phyloP scores from a whole-genome alignment of 371 early-diverging fungal species.

The Mucor plumbeus region DNA sequence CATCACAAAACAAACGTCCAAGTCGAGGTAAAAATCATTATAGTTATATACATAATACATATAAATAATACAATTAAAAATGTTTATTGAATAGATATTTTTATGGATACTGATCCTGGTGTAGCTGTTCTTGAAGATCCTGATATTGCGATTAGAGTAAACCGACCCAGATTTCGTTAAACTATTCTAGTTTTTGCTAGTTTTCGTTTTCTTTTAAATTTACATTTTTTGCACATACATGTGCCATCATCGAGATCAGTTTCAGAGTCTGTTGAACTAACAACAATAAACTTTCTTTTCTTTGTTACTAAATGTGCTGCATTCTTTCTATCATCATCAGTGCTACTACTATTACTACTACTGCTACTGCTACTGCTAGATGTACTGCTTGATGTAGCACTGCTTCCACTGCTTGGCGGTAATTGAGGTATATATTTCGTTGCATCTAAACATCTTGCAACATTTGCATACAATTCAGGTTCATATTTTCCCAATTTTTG shows the following conservation, averaged over 20 bases:
- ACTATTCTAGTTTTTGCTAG: neutral
- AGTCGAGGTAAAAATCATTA: neutral
- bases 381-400: conserved; percentile 44
- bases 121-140: neutral
- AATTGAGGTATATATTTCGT: conserved; percentile 63
- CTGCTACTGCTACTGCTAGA: conserved; percentile 41
- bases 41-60: neutral
- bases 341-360: conserved; percentile 29
- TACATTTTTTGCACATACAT: conserved; percentile 69
- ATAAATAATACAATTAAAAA: neutral
- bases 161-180: neutral
- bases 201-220: conserved; percentile 49
- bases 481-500: conserved; percentile 46
- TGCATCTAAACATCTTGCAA: conserved; percentile 52
- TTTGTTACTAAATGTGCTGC: neutral
- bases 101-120: neutral
- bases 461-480: conserved; percentile 42
- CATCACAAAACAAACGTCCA: neutral
- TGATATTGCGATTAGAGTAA: conserved; percentile 2
- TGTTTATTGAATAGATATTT: neutral
- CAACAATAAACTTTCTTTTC: conserved; percentile 24
- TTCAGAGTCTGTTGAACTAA: conserved; percentile 62
- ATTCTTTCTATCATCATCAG: neutral
- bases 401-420: conserved; percentile 55
- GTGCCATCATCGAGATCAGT: conserved; percentile 61